Conservation (phyloP, 108 stramenopile species). For the Nannochloropsis salina region DNA sequence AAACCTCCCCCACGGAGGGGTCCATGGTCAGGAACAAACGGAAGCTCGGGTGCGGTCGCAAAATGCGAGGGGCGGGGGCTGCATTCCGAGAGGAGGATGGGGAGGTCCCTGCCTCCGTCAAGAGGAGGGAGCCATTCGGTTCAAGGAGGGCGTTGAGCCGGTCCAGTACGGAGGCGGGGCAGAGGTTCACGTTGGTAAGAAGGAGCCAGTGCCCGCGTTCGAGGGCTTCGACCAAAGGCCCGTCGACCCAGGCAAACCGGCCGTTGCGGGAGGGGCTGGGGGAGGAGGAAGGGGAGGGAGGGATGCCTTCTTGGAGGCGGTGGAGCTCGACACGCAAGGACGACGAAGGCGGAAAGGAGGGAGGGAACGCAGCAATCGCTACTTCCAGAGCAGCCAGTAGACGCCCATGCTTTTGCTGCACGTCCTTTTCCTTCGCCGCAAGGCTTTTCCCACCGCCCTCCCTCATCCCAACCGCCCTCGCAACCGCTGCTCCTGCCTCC, state of each 20-base stretch:
- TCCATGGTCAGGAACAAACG: conserved; percentile 89
- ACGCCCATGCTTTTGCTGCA: background rate
- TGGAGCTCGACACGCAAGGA: background rate
- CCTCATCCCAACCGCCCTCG: background rate
- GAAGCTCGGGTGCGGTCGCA: conserved; percentile 86
- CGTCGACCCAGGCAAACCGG: conserved; percentile 88
- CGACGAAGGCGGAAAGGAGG: background rate
- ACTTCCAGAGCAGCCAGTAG: background rate
- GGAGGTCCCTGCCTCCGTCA: conserved; percentile 80
- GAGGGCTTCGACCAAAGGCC: conserved; percentile 82
- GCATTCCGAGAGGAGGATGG: conserved; percentile 21
- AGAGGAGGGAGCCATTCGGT: conserved; percentile 75
- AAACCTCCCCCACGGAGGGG: conserved; percentile 76
- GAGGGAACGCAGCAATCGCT: background rate
- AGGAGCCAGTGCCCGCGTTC: conserved; percentile 83
- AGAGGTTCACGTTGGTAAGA: conserved; percentile 88
- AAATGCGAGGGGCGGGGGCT: conserved; percentile 56
- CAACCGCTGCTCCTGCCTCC: background rate
- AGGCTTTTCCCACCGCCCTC: background rate
- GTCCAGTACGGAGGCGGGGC: conserved; percentile 90
- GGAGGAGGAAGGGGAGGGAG: background rate
- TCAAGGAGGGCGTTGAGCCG: conserved; percentile 93
- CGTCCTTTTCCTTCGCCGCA: background rate
- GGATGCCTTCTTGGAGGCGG: background rate
- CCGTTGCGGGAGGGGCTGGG: background rate